Base-by-base conservation (phyloP, 1,284 basidiomycete species). In the Cryptococcus sp. region DNA sequence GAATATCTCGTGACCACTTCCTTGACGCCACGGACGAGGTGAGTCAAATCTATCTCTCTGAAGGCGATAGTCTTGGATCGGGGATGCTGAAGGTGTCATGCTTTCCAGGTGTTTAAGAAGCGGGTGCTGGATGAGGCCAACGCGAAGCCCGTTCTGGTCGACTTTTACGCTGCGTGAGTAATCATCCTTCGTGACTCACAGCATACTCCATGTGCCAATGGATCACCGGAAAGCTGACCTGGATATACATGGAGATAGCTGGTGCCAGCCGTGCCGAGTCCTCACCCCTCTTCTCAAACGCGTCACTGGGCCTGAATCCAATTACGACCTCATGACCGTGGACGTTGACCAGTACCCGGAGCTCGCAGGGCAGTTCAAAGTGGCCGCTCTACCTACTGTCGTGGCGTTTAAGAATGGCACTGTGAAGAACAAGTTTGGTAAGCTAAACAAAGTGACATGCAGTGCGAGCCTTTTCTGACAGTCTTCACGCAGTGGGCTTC, bases 331-430 rank as follows among this genome's bases (percentile, higher is more conserved):
- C 39, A 65, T 78, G 56, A 77, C 73, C 2, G 46, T 78, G 20
- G 66, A 78, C 47, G 75, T 78, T 3, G 76, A 78, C 57, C 62
- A 69, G 47, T 57, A 68, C 52, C 67, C 66, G 12, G 75, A 77
- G 50, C 48, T 78, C 37, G 75, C 75, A 13, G 75, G 63, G 4
- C 64, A 77, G 58, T 74, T 67, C 65, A 72, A 75, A 64, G 75
- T 74, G 44, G 65, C 70, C 15, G 71, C 75, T 1, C 60, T 78
- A 44, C 76, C 76, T 0, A 76, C 73, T 35, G 75, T 78, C 4
- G 66, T 77, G 33, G 76, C 73, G 16, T 78, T 77, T 64, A 78
- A 75, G 64, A 67, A 77, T 55, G 76, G 76, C 33, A 65, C 71
- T 50, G 67, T 68, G 38, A 66, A 67, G 50, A 73, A 72, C 65